phyloP scores from a whole-genome alignment of 352 stramenopile genomes.

The Pythium dissimile region DNA sequence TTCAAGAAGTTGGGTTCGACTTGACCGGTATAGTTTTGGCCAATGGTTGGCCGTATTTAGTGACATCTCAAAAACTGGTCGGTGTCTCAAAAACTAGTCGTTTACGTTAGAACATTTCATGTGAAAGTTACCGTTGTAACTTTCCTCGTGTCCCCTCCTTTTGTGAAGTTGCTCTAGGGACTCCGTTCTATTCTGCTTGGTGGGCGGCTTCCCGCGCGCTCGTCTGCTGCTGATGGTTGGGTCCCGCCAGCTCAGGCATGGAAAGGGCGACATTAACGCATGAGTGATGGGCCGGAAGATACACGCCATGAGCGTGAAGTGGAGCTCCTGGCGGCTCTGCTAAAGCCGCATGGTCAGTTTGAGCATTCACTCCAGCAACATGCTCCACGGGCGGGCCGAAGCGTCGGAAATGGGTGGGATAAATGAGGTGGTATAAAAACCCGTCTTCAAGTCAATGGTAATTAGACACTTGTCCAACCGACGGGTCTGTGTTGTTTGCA shows the following conservation, averaged over 20 bases:
- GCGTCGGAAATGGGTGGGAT: not conserved
- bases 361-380: conserved; percentile 25
- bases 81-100: not conserved
- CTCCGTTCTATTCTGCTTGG: no score
- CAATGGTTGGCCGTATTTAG: not conserved
- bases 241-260: no score
- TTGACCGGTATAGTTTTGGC: not conserved
- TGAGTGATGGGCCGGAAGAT: no score
- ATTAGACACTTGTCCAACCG: not conserved
- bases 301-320: no score
- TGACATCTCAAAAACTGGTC: not conserved
- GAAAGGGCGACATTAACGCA: no score
- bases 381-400: not conserved
- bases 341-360: conserved; percentile 23
- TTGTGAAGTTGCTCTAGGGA: no score
- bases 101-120: not conserved
- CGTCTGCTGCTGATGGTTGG: no score
- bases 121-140: no score
- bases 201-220: no score
- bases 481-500: conserved; percentile 21
- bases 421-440: not conserved
- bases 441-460: not conserved
- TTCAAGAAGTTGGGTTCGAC: not conserved
- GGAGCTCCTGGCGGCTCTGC: no score
- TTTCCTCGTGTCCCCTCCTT: no score